Base-by-base conservation (phyloP, 768 basidiomycete genomes). In the Panus rudis region DNA sequence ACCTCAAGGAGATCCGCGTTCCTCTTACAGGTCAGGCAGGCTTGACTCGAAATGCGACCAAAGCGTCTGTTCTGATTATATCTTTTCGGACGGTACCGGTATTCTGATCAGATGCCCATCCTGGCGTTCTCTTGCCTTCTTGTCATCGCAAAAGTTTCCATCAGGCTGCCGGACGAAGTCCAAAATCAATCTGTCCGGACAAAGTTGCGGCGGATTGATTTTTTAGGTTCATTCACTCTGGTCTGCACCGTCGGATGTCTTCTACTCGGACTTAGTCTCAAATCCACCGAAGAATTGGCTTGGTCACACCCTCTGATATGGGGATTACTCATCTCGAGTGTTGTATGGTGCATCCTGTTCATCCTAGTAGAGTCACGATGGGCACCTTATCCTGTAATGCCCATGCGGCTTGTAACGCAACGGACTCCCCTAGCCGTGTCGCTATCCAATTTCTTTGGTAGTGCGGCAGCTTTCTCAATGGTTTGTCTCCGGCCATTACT, bases 1-100 rank as follows among this genome's bases (percentile, higher is more conserved):
- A n/a, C n/a, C n/a, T n/a, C n/a, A 56, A 92, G 90, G 91, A 76
- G 86, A 41, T 75, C 72, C 43, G 90, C 92, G 33, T 96, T 96
- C 68, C 75, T 83, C 52, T 70, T 89, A 56, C 89, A 92, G 78
- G 89, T 85, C 51, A 39, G n/a, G 40, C 43, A 38, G 41, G 19
- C 45, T n/a, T n/a, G n/a, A 30, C 33, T 50, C 49, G 42, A 40
- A 23, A 19, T 13, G 5, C n/a, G 33, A 28, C 11, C 26, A 33
- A 16, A 42, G 27, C 42, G 37, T 39, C 28, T 33, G 33, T 28
- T 51, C 39, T 41, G 45, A 45, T 45, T 52, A 17, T 19, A 45
- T 45, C 51, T 43, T 25, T 20, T 26, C 13, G 21, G 17, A 24
- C 21, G 23, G 22, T 32, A 25, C 41, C 30, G 16, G 11, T 28